phyloP scores from a whole-genome alignment of 2,329 filamentous ascomycete species.

The Paecilomyces sp. region DNA sequence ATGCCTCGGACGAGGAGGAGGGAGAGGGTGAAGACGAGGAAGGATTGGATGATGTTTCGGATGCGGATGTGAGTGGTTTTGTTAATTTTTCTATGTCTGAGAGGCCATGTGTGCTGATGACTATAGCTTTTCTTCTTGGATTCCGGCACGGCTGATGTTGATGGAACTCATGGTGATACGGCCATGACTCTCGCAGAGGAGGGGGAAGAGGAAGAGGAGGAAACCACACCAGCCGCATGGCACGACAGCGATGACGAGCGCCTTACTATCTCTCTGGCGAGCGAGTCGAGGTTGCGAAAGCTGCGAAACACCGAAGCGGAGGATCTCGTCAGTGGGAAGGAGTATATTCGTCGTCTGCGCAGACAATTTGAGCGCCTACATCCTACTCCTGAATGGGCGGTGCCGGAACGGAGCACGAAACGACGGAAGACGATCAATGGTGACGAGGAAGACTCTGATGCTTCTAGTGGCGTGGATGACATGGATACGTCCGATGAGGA shows the following conservation, averaged over 20 bases:
- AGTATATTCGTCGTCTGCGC: slow-evolving; percentile 74
- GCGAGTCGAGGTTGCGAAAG: slow-evolving; percentile 70
- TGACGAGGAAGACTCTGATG: slow-evolving; percentile 18
- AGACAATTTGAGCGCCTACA: slow-evolving; percentile 64
- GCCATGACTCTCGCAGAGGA: slow-evolving; percentile 33
- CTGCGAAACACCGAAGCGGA: slow-evolving; percentile 73
- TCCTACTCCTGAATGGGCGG: slow-evolving; percentile 56
- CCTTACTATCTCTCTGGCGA: slow-evolving; percentile 72
- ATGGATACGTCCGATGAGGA: slow-evolving; percentile 51
- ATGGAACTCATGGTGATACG: slow-evolving; percentile 19
- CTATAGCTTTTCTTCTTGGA: slow-evolving; percentile 72
- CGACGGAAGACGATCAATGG: slow-evolving; percentile 32
- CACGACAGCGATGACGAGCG: slow-evolving; percentile 94
- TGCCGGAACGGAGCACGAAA: slow-evolving; percentile 42
- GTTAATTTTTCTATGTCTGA: not conserved
- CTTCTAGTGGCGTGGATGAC: slow-evolving; percentile 46
- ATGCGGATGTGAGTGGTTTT: slow-evolving; percentile 55
- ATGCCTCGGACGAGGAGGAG: slow-evolving; percentile 27
- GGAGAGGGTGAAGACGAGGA: slow-evolving; percentile 44
- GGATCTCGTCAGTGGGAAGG: slow-evolving; percentile 76
- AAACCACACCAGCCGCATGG: slow-evolving; percentile 52
- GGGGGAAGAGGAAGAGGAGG: slow-evolving; percentile 21
- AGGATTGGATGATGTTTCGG: slow-evolving; percentile 59
- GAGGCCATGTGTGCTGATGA: slow-evolving; percentile 1
- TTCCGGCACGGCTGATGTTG: slow-evolving; percentile 46